Evolutionary conservation across 768 basidiomycete genomes (phyloP), one percentile per base, ranked within the genome.

Genomic region (Russula sp.): DNA sequence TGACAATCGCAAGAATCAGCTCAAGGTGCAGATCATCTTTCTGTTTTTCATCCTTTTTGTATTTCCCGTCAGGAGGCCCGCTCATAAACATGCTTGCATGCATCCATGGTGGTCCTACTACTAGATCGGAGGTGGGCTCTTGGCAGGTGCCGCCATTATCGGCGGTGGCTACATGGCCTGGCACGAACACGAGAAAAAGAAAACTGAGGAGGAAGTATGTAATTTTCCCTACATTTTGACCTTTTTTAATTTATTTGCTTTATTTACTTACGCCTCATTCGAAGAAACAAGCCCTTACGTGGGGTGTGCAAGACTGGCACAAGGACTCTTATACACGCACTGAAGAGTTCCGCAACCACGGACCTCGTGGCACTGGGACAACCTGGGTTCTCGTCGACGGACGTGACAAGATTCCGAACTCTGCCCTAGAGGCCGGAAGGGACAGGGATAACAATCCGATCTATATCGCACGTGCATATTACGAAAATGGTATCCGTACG

Each of bases 331-430:
- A 80, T 67, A 61, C 54, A 18, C 84, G 84, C 64, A 83, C 85
- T 13, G 73, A 77, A 5, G 74, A 78, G 13, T 87, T 78, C 76
- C 72, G 77, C 68, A 69, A 70, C 14, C 72, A 79, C 24, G 81
- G 80, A 1, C 79, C 79, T 22, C 71, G 72, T 0, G 77, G n/a
- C 72, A 1, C 84, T 86, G 3, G 77, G 79, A n/a, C n/a, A 13
- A 82, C 82, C 24, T 92, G 89, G 89, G 69, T 88, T 38, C 78
- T 85, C 54, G 81, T 76, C 42, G 75, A 83, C 40, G 87, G 87
- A 57, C 83, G 77, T 70, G 71, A 78, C 40, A 57, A 30, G 2
- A 86, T 90, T 64, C 89, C 89, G 34, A 70, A 69, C 4, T 76
- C 77, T 52, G 86, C 88, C 26, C 79, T 90, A 62, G 71, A 74